Base-by-base conservation (phyloP, 1,139 yeast genomes). In the Yamadazyma diospyri region DNA sequence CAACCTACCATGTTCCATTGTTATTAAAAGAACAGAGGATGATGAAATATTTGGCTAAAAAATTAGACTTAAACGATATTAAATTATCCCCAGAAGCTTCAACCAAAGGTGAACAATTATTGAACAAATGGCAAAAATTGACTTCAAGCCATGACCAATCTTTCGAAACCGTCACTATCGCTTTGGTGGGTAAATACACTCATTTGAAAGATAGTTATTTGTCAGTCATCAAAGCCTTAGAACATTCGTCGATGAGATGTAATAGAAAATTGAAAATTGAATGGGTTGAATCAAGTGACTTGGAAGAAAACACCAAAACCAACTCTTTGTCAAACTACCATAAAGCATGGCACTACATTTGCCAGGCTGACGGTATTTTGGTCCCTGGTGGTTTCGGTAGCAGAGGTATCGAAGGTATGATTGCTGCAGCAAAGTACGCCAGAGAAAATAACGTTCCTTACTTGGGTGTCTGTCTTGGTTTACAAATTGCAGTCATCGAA, bases 371-470 rank as follows among this genome's bases (percentile, higher is more conserved):
- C 59, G 98, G 98, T 61, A 85, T 94, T 45, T 74, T 94, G 43
- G 96, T 94, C 38, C 98, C 99, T 25, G 99, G 99, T 54, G 99
- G 99, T 2, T 94, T 94, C 55, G 99, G 99, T 42, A 67, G 79
- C 35, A 82, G 98, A 62, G 99, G 99, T 63, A 87, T 88, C 41
- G 97, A 92, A 66, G 98, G 98, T 53, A 94, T 94, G 99, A 70
- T 94, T 58, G 70, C 88, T 22, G 98, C 97, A 42, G 95, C 97
- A 36, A 83, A 85, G 59, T 94, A 95, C 81, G 98, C 98, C 16
- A 82, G 99, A 66, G 95, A 85, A 61, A 88, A 88, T 65, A 74
- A 82, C 51, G 76, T 88, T 37, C 99, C 99, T 35, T 94, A 81
- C 61, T 73, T 94, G 55, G 99, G 99, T 55, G 94, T 94, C 43